Base-by-base conservation (phyloP, 176 grass and related monocot genomes). In the Chloris gayana region DNA sequence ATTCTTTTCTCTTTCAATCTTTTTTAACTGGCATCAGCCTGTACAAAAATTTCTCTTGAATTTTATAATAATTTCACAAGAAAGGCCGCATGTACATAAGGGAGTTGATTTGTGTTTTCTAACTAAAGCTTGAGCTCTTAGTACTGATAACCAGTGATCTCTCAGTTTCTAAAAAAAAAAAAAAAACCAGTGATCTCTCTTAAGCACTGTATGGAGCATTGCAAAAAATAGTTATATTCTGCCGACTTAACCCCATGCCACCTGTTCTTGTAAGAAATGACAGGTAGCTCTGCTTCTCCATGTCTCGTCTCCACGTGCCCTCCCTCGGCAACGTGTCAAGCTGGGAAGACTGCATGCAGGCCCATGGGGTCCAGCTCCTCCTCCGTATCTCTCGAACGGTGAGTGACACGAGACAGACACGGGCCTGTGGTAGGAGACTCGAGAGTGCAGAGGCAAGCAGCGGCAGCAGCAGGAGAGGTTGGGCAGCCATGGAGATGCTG, bases 401-500 rank as follows among this genome's bases (percentile, higher is more conserved):
- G 4, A 32, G 3, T 29, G 4, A 32, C 75, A 77, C 59, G 27
- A 80, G 5, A 76, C 5, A 21, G 35, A 35, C 34, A 35, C 41
- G 10, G 41, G 26, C 50, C 41, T 64, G 19, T 24, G 31, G 26
- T 26, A 18, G 4, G 25, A 45, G 17, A 11, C 22, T 35, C 21
- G 26, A 27, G 6, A 51, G 63, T 51, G 63, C 4, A 53, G 47
- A 38, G 46, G 46, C 2, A 1, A 59, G 32, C 62, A 44, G n/a
- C 79, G 14, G 32, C 4, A 10, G 35, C 31, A 2, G 22, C 1
- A 12, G 6, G 35, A 45, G 63, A n/a, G 6, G 49, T 17, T 22
- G 41, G 33, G 18, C 66, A 7, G 71, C 22, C 80, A 88, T 83
- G 86, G 86, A 83, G 80, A 87, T 66, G 80, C 74, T 88, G 74